These are phyloP conservation scores for Calonectria pseudoreteaudii DNA, from an alignment of 2,329 filamentous ascomycete species.

Conservation along the genomic window DNA sequence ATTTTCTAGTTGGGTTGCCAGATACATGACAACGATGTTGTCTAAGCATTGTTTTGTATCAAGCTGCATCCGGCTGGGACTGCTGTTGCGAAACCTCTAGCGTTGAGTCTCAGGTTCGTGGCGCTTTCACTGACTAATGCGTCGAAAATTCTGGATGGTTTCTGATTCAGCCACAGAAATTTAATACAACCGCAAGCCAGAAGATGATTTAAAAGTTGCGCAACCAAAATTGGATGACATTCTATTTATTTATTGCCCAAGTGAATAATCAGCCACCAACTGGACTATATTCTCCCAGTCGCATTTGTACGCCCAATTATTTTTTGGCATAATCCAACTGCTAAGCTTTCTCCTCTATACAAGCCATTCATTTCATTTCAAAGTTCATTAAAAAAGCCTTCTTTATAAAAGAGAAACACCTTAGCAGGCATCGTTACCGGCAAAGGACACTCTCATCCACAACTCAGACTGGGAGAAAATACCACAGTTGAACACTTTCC, in stretches of 20 bases:
- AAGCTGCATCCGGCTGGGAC: neutral
- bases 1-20: neutral
- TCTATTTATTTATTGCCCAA: neutral
- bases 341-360: neutral
- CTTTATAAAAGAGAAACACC: neutral
- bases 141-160: neutral
- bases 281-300: neutral
- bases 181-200: neutral
- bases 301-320: neutral
- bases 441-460: constrained; percentile 34
- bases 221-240: neutral
- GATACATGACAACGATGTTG: neutral
- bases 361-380: neutral
- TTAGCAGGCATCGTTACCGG: neutral
- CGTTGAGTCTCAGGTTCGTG: neutral
- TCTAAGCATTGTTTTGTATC: too few species aligned
- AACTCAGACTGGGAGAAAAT: constrained; percentile 48
- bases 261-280: neutral
- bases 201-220: neutral
- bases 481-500: constrained; percentile 46
- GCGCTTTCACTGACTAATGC: neutral
- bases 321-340: neutral
- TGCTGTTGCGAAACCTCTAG: neutral
- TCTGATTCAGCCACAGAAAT: neutral
- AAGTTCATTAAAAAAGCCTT: neutral